phyloP scores from a whole-genome alignment of 768 basidiomycete species.

The Roridomyces roridus region DNA sequence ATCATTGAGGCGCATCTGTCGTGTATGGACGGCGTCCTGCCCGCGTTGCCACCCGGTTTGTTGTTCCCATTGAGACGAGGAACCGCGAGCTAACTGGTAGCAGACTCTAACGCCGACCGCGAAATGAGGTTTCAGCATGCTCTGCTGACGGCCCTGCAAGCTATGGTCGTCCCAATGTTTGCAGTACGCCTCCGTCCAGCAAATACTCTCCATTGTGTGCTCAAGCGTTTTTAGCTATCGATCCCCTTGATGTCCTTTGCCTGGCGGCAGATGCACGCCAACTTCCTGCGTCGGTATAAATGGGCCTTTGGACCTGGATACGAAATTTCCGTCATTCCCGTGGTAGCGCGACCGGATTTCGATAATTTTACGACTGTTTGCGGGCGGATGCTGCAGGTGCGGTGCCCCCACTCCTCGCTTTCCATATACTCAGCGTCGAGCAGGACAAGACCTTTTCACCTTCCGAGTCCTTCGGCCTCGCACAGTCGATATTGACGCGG shows the following conservation, averaged over 20 bases:
- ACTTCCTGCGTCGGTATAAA: slow-evolving; percentile 74
- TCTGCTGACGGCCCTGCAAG: slow-evolving; percentile 64
- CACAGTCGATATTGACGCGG: slow-evolving; percentile 44
- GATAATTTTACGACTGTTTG: slow-evolving; percentile 51
- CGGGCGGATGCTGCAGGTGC: slow-evolving; percentile 45
- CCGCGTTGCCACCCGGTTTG: slow-evolving; percentile 46
- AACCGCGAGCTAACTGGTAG: not conserved
- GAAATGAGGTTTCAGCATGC: slow-evolving; percentile 58
- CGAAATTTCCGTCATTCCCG: slow-evolving; percentile 49
- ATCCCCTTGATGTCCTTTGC: slow-evolving; percentile 52
- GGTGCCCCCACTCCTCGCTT: not conserved
- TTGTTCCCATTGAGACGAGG: not conserved
- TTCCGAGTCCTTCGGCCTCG: slow-evolving; percentile 47
- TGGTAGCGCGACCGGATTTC: slow-evolving; percentile 64
- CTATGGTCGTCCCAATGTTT: slow-evolving; percentile 59
- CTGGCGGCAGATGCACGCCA: slow-evolving; percentile 58
- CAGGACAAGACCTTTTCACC: slow-evolving; percentile 50
- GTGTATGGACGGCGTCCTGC: slow-evolving; percentile 55
- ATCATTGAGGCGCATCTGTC: slow-evolving; percentile 63
- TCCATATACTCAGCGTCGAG: not conserved
- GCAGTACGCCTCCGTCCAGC: slow-evolving; percentile 44
- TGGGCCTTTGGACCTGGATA: slow-evolving; percentile 76
- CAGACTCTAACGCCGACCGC: slow-evolving; percentile 44
- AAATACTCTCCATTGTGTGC: not conserved
- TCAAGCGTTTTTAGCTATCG: slow-evolving; percentile 45